Evolutionary conservation across 176 grass and related monocot genomes (phyloP).

Genomic region (Phragmites australis): DNA sequence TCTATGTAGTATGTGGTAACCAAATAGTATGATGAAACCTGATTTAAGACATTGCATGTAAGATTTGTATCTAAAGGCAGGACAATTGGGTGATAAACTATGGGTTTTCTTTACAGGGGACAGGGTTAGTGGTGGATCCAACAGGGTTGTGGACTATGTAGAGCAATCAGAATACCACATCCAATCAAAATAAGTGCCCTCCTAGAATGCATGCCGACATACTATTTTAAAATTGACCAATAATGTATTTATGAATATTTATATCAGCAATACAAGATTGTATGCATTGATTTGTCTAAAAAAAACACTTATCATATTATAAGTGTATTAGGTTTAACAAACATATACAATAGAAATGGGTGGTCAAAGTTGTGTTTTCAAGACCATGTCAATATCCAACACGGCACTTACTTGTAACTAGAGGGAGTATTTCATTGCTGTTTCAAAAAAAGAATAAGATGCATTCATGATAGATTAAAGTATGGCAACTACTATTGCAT

Average conservation of each 20-base stretch:
- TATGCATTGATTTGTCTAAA: too few relatives aligned
- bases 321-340: too few relatives aligned
- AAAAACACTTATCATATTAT: too few relatives aligned
- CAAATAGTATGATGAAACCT: neutral
- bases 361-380: too few relatives aligned
- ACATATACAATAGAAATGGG: too few relatives aligned
- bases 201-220: too few relatives aligned
- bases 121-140: neutral
- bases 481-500: neutral
- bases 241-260: neutral
- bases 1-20: neutral
- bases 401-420: too few relatives aligned
- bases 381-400: too few relatives aligned
- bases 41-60: neutral
- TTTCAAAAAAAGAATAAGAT: neutral
- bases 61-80: neutral
- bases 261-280: neutral
- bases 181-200: neutral
- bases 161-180: conserved; percentile 28
- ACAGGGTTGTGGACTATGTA: neutral
- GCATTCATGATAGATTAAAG: conserved; percentile 6
- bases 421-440: too few relatives aligned
- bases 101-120: neutral
- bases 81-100: neutral
- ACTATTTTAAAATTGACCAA: neutral